Evolutionary conservation across 768 basidiomycete species (phyloP).

Genomic region (Lentinula boryana): DNA sequence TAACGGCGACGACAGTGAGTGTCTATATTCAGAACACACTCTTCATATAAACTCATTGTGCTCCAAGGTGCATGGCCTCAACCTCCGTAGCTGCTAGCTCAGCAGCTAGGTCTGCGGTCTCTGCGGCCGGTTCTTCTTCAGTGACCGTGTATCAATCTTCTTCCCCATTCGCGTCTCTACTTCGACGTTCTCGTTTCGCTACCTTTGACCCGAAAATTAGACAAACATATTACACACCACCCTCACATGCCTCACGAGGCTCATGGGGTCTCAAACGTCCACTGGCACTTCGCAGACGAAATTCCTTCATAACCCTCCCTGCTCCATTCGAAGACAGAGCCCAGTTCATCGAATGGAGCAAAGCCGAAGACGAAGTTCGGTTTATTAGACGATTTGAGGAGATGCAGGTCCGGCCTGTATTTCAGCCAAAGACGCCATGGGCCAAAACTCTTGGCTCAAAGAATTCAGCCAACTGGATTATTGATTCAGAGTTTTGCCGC

Average conservation of each 20-base stretch:
- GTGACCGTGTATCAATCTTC: conserved; percentile 27
- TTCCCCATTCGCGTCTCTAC: conserved; percentile 70
- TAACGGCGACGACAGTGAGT: neutral
- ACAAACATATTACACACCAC: conserved; percentile 70
- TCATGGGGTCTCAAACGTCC: conserved; percentile 87
- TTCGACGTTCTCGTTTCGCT: conserved; percentile 80
- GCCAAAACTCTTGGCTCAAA: conserved; percentile 28
- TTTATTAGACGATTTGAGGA: conserved; percentile 67
- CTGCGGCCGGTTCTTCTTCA: conserved; percentile 5
- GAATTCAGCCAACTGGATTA: conserved; percentile 23
- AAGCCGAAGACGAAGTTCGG: conserved; percentile 57
- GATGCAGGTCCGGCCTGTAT: conserved; percentile 36
- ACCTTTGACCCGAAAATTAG: conserved; percentile 70
- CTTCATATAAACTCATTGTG: neutral
- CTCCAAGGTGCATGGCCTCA: conserved; percentile 9
- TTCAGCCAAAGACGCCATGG: conserved; percentile 29
- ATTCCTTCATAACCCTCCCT: conserved; percentile 59
- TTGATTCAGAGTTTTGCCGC: conserved; percentile 42
- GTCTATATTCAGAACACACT: neutral
- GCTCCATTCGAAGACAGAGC: conserved; percentile 61
- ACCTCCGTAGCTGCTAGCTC: conserved; percentile 6
- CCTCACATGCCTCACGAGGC: conserved; percentile 67
- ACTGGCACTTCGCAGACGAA: conserved; percentile 57
- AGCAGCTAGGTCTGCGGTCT: conserved; percentile 4
- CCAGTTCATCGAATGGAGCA: conserved; percentile 74